phyloP scores from a whole-genome alignment of 192 early-diverging fungal species.

The Podila epicladia region DNA sequence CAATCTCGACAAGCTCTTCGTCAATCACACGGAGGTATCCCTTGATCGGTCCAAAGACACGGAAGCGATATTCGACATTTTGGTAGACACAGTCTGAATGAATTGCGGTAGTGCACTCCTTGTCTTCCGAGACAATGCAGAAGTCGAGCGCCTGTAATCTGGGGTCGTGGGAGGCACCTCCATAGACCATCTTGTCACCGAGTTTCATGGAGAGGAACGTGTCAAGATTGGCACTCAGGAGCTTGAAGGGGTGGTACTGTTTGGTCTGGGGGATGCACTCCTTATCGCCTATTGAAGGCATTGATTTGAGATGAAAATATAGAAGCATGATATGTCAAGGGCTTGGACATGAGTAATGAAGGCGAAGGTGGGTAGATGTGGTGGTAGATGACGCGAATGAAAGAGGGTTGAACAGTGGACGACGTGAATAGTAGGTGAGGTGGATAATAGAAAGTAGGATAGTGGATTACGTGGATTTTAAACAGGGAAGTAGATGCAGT shows the following conservation, averaged over 20 bases:
- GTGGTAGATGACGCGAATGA: too few species aligned
- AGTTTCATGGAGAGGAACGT: neutral
- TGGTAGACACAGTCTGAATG: constrained; percentile 10
- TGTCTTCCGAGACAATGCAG: constrained; percentile 14
- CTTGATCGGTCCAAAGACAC: neutral
- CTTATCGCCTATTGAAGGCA: neutral
- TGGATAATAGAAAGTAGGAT: too few species aligned
- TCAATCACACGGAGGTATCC: neutral
- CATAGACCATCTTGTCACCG: neutral
- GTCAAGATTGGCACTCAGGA: neutral
- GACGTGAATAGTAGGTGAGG: too few species aligned
- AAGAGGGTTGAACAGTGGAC: too few species aligned
- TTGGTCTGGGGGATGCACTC: neutral
- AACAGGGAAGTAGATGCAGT: too few species aligned
- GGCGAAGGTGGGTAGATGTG: too few species aligned
- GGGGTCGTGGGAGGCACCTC: neutral
- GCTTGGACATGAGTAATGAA: too few species aligned
- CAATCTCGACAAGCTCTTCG: too few species aligned
- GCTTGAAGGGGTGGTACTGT: constrained; percentile 13
- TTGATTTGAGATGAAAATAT: too few species aligned
- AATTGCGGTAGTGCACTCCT: neutral
- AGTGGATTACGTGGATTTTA: too few species aligned
- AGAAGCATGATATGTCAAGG: too few species aligned
- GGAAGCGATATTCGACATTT: constrained; percentile 23
- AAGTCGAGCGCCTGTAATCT: neutral